Percentiles rank a stretch among this genome's conserved stretches.
Conservation (phyloP, 2,329 filamentous ascomycete species). For the Westerdykella sp. region DNA sequence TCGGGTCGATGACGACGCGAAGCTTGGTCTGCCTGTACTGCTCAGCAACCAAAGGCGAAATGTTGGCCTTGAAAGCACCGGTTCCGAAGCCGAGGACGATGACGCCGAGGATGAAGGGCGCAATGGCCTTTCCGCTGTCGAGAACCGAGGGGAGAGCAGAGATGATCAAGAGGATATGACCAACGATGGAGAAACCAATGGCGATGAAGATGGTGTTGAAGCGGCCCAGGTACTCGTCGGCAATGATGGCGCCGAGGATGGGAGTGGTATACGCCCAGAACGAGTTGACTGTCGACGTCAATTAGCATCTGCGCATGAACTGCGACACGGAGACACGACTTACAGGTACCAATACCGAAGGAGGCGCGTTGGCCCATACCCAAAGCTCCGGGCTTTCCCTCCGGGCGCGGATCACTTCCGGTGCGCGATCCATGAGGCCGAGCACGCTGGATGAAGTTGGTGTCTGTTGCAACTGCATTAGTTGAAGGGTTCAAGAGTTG, state of each 20-base stretch:
- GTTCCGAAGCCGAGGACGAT: conserved; percentile 43
- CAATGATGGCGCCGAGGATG: conserved; percentile 51
- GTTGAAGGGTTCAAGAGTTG: neutral
- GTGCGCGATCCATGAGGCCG: conserved; percentile 31
- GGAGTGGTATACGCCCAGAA: conserved; percentile 40
- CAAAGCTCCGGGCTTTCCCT: conserved; percentile 33
- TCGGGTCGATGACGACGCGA: conserved; percentile 48
- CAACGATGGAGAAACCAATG: conserved; percentile 45
- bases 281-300: conserved; percentile 22
- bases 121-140: conserved; percentile 41
- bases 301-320: neutral
- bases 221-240: conserved; percentile 54
- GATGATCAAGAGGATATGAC: conserved; percentile 50
- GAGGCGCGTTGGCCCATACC: conserved; percentile 38
- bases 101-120: conserved; percentile 49
- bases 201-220: conserved; percentile 55
- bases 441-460: conserved; percentile 36
- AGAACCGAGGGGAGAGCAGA: conserved; percentile 48
- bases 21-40: conserved; percentile 58
- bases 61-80: conserved; percentile 44
- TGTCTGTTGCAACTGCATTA: conserved; percentile 19
- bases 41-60: conserved; percentile 62
- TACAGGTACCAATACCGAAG: conserved; percentile 30
- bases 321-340: neutral
- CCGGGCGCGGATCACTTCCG: conserved; percentile 21